phyloP scores from a whole-genome alignment of 2,329 filamentous ascomycete genomes.

The Colletotrichum aenigma region DNA sequence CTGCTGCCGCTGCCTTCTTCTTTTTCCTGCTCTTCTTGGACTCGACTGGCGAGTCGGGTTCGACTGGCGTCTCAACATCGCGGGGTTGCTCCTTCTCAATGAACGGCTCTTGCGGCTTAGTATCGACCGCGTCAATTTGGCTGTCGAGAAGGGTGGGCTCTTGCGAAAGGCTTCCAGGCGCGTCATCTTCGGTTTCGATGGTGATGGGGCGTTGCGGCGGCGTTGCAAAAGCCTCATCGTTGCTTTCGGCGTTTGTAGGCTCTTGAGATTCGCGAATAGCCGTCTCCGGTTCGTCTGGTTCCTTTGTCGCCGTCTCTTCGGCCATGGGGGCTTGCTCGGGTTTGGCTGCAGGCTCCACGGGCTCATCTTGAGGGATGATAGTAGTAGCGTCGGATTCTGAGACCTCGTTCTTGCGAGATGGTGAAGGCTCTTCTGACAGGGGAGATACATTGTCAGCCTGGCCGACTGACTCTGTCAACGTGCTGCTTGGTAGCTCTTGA shows the following conservation, averaged over 20 bases:
- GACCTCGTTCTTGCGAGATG: background rate
- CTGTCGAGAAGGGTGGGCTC: conserved; percentile 4
- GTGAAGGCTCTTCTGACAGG: background rate
- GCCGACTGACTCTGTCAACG: conserved; percentile 5
- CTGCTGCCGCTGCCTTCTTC: conserved; percentile 6
- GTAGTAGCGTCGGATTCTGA: background rate
- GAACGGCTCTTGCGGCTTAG: conserved; percentile 4
- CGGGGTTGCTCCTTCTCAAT: background rate
- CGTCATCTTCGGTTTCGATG: background rate
- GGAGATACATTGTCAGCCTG: background rate
- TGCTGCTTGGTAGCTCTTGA: background rate
- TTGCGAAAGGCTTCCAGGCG: background rate
- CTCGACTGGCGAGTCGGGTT: background rate
- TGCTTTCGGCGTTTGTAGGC: background rate
- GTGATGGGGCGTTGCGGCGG: background rate
- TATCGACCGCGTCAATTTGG: conserved; percentile 1
- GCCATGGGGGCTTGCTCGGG: background rate
- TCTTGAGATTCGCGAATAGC: background rate
- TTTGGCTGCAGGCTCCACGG: background rate
- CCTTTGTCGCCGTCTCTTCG: background rate
- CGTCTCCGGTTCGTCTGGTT: background rate
- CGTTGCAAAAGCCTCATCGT: background rate
- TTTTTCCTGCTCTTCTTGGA: conserved; percentile 34
- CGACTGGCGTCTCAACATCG: background rate
- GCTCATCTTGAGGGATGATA: background rate